Percentiles rank a stretch among this genome's conserved stretches.
Conservation (phyloP, 176 grass and related monocot genomes). For the Tuctoria greenei region DNA sequence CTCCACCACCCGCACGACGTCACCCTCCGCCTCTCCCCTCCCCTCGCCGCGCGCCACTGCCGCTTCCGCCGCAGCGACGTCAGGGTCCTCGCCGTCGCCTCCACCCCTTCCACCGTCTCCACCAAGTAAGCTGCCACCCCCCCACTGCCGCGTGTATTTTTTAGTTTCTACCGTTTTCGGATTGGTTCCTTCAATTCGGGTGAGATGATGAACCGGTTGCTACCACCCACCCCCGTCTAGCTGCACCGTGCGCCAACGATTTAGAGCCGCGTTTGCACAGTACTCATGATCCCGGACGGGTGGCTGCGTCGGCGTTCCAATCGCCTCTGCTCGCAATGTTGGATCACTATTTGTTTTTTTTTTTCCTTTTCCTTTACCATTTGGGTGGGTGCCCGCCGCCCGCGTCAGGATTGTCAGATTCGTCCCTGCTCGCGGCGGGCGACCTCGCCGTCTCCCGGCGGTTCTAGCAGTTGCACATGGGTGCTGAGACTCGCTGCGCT, state of each 20-base stretch:
- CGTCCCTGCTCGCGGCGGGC: background rate
- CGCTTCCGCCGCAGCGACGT: background rate
- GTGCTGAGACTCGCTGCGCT: background rate
- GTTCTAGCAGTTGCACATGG: constrained; percentile 3
- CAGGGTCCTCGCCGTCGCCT: constrained; percentile 46
- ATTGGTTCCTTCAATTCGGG: background rate
- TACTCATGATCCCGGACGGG: background rate
- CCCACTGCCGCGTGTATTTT: background rate
- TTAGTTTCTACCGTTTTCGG: background rate
- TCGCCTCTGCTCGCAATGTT: background rate
- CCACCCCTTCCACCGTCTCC: constrained; percentile 38
- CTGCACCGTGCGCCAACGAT: background rate
- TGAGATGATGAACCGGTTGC: constrained; percentile 9
- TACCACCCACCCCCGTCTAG: background rate
- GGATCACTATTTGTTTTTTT: constrained; percentile 25
- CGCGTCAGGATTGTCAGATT: constrained; percentile 28
- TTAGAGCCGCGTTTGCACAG: background rate
- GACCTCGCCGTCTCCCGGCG: background rate
- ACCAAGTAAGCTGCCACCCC: constrained; percentile 33
- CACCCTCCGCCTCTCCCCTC: constrained; percentile 25
- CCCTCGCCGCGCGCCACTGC: constrained; percentile 31
- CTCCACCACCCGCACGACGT: constrained; percentile 44
- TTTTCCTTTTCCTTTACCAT: too few species aligned
- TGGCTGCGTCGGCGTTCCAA: background rate
- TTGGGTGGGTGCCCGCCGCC: background rate